Conservation (phyloP, 2,329 filamentous ascomycete species). For the Pestalotiopsis sp. region DNA sequence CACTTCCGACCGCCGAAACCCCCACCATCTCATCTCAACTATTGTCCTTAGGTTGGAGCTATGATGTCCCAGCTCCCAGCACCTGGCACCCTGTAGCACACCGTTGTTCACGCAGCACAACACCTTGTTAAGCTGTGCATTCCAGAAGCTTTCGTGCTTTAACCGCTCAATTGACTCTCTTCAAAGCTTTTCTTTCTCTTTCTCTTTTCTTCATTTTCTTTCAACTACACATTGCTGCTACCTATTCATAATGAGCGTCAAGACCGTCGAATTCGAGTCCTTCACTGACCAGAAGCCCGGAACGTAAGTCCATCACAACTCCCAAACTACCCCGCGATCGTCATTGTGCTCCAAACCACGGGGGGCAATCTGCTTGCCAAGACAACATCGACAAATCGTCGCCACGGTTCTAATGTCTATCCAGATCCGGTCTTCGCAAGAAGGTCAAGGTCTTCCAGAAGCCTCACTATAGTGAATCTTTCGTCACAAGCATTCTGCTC, state of each 20-base stretch:
- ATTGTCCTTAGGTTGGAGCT: constrained; percentile 1
- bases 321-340: constrained; percentile 33
- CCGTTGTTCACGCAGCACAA: neutral
- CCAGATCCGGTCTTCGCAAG: constrained; percentile 94
- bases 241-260: constrained; percentile 60
- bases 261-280: constrained; percentile 79
- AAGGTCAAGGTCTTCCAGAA: constrained; percentile 98
- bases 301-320: constrained; percentile 70
- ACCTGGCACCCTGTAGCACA: neutral
- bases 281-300: constrained; percentile 98
- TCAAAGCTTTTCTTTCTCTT: neutral
- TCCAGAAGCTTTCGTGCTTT: neutral
- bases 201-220: constrained; percentile 7
- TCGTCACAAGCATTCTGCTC: constrained; percentile 89
- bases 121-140: neutral
- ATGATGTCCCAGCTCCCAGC: neutral
- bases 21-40: constrained; percentile 6
- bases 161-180: neutral
- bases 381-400: neutral
- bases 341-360: constrained; percentile 10
- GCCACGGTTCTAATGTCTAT: constrained; percentile 8
- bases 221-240: neutral
- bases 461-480: constrained; percentile 92
- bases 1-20: neutral
- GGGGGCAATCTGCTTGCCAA: neutral